Evolutionary conservation across 75 land plant species (phyloP).

Genomic region (Larix kaempferi): DNA sequence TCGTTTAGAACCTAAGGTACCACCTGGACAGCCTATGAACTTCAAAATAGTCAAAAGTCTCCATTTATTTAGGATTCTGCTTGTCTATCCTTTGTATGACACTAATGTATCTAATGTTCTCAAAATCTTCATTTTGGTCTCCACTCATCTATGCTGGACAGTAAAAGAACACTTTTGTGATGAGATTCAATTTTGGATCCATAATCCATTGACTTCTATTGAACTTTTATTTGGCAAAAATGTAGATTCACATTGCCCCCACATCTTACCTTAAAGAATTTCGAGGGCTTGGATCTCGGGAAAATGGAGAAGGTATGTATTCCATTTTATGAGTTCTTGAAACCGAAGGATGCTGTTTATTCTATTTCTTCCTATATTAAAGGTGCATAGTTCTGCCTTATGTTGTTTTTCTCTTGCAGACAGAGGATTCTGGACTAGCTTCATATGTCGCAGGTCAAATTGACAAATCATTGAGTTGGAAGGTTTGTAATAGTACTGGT

Average conservation of each 20-base stretch:
- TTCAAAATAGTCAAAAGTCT: not conserved
- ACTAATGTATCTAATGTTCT: too few species aligned
- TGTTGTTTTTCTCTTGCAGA: conserved; percentile 33
- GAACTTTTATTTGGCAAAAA: not conserved
- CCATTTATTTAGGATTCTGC: too few species aligned
- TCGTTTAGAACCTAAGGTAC: not conserved
- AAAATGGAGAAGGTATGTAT: conserved; percentile 74
- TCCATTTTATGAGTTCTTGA: not conserved
- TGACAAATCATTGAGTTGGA: conserved; percentile 93
- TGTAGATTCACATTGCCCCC: conserved; percentile 84
- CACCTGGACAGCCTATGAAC: not conserved
- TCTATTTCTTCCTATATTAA: not conserved
- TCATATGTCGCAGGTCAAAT: conserved; percentile 96
- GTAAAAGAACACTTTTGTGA: not conserved
- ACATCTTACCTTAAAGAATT: conserved; percentile 86
- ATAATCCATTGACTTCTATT: conserved; percentile 3
- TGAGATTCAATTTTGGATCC: not conserved
- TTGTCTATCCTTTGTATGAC: too few species aligned
- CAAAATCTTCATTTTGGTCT: too few species aligned
- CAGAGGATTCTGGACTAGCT: conserved; percentile 90
- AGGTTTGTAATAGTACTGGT: conserved; percentile 38
- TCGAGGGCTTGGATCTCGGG: conserved; percentile 93
- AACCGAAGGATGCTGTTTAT: not conserved
- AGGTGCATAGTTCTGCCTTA: not conserved
- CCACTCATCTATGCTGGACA: too few species aligned